Percentiles rank a stretch among this genome's conserved stretches.
Evolutionary conservation across 108 stramenopile species (phyloP).

Genomic region (Schizochytrium sp.): DNA sequence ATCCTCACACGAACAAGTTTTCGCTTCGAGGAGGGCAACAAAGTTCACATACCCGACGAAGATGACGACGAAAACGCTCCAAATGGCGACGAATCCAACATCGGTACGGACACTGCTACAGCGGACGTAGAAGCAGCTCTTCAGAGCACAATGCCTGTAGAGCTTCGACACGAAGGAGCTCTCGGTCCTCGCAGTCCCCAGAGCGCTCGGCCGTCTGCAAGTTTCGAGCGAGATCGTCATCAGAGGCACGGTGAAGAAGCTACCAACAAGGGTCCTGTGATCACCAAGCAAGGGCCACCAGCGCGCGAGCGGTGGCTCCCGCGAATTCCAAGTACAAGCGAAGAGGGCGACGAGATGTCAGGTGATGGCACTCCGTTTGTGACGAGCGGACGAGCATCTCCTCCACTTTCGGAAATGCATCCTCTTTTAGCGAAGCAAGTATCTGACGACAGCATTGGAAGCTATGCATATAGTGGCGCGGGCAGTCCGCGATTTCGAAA

Average conservation of each 20-base stretch:
- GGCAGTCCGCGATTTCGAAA: background rate
- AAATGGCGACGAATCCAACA: background rate
- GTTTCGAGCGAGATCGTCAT: too few species aligned
- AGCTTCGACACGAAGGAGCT: too few species aligned
- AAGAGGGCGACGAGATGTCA: background rate
- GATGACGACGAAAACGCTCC: background rate
- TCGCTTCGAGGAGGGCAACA: background rate
- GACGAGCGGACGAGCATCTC: too few species aligned
- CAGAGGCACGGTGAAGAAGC: too few species aligned
- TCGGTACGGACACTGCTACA: background rate
- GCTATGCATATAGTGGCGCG: background rate
- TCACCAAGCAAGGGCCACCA: too few species aligned
- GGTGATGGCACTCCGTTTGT: background rate
- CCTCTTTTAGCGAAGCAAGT: background rate
- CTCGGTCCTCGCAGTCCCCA: too few species aligned
- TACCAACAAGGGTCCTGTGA: too few species aligned
- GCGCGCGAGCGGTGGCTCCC: background rate
- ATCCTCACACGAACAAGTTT: background rate
- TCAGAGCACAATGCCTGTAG: too few species aligned
- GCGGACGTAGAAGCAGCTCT: background rate
- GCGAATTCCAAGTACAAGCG: background rate
- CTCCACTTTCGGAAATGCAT: background rate
- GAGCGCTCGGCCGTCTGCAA: too few species aligned
- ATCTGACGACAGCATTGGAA: background rate
- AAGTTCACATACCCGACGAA: slow-evolving; percentile 1